A percentile compares a stretch with the other conserved stretches of the same genome.
phyloP scores from a whole-genome alignment of 2,329 filamentous ascomycete genomes.

The Fusarium pseudocircinatum region DNA sequence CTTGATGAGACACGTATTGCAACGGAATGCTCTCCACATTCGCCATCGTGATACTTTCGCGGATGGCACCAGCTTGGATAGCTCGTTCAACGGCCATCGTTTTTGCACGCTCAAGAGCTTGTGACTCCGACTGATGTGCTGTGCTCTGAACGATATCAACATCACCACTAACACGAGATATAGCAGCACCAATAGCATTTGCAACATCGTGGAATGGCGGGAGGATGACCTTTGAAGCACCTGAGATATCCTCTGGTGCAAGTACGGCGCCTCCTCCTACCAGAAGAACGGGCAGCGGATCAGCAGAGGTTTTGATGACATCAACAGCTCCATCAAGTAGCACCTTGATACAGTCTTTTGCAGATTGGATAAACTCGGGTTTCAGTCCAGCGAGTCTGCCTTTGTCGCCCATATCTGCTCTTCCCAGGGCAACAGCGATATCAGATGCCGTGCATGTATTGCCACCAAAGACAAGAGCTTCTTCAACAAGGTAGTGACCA shows the following conservation, averaged over 20 bases:
- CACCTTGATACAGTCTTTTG: background rate
- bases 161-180: slow-evolving; percentile 40
- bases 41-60: background rate
- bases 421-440: background rate
- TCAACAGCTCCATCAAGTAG: background rate
- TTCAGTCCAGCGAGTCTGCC: background rate
- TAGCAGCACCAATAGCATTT: slow-evolving; percentile 60
- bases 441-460: slow-evolving; percentile 1
- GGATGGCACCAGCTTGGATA: background rate
- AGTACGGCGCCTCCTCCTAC: slow-evolving; percentile 58
- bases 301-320: slow-evolving; percentile 5
- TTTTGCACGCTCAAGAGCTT: background rate
- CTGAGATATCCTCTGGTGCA: slow-evolving; percentile 48
- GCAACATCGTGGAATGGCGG: slow-evolving; percentile 50
- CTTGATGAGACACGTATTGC: background rate
- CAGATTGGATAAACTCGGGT: background rate
- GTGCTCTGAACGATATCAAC: background rate
- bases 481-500: background rate
- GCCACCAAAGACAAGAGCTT: slow-evolving; percentile 4
- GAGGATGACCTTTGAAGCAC: slow-evolving; percentile 50
- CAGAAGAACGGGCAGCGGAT: background rate
- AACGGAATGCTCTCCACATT: background rate
- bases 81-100: background rate
- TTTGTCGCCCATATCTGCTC: background rate
- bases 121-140: background rate